Conservation (phyloP, 2,329 filamentous ascomycete genomes). For the Tolypocladium endophyticum region DNA sequence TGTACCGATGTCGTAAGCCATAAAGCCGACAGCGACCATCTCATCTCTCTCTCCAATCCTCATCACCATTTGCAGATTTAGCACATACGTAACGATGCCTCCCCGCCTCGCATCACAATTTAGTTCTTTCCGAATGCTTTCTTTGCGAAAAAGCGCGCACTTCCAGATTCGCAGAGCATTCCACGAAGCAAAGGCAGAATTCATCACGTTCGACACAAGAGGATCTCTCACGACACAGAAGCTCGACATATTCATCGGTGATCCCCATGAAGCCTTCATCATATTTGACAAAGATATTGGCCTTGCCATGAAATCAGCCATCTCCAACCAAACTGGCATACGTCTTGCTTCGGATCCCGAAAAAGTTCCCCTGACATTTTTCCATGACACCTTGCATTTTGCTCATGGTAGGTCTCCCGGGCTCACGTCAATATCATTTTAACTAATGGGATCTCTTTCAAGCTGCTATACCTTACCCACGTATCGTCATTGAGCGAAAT, state of each 20-base stretch:
- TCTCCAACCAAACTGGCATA: background rate
- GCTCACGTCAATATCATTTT: background rate
- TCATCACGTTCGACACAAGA: conserved; percentile 1
- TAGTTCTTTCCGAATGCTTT: too few relatives aligned
- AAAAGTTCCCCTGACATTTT: background rate
- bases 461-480: conserved; percentile 4
- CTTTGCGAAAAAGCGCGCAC: too few relatives aligned
- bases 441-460: background rate
- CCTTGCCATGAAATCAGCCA: background rate
- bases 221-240: conserved; percentile 4
- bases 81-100: too few relatives aligned
- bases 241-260: conserved; percentile 4
- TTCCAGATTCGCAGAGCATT: conserved; percentile 1
- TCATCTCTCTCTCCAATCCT: too few relatives aligned
- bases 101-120: too few relatives aligned
- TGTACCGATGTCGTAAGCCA: too few relatives aligned
- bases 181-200: conserved; percentile 7
- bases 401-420: background rate
- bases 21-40: too few relatives aligned
- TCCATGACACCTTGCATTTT: background rate
- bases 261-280: background rate
- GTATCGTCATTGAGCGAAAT: conserved; percentile 5
- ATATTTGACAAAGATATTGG: background rate
- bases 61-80: too few relatives aligned
- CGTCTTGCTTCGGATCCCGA: background rate